Evolutionary conservation across 768 basidiomycete species (phyloP).

Genomic region (Hygrophorus russula): DNA sequence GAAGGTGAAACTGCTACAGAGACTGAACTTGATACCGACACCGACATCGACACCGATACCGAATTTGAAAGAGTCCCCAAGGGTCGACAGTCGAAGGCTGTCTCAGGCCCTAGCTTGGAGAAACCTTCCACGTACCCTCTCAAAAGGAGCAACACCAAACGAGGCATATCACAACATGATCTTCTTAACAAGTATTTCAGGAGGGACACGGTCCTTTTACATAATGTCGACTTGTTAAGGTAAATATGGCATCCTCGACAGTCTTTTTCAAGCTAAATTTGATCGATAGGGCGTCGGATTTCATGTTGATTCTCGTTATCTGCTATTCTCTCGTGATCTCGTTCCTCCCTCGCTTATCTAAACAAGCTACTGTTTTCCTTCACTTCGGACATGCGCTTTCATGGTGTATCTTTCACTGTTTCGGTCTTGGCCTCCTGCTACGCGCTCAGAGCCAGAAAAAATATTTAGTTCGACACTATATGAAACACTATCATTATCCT

Average conservation of each 20-base stretch:
- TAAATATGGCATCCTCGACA: constrained; percentile 20
- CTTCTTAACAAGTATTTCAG: constrained; percentile 84
- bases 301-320: constrained; percentile 67
- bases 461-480: constrained; percentile 86
- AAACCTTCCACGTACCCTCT: not conserved
- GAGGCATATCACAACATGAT: constrained; percentile 66
- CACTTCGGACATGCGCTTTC: constrained; percentile 74
- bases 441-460: constrained; percentile 78
- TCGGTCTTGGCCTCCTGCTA: constrained; percentile 78
- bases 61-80: not conserved
- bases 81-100: not conserved
- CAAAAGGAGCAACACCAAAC: not conserved
- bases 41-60: constrained; percentile 36
- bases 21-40: constrained; percentile 55
- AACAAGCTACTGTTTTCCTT: constrained; percentile 38
- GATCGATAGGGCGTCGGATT: constrained; percentile 63
- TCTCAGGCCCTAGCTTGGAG: not conserved
- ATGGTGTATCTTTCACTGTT: constrained; percentile 84
- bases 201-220: constrained; percentile 71
- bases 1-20: constrained; percentile 70
- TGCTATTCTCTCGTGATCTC: constrained; percentile 50
- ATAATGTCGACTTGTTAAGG: constrained; percentile 82
- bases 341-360: constrained; percentile 47
- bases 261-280: constrained; percentile 12
- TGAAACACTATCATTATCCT: constrained; percentile 90